Evolutionary conservation across 73 alveolate genomes (phyloP), one percentile per base, ranked within the genome.

Genomic region (Urostyla sp.): DNA sequence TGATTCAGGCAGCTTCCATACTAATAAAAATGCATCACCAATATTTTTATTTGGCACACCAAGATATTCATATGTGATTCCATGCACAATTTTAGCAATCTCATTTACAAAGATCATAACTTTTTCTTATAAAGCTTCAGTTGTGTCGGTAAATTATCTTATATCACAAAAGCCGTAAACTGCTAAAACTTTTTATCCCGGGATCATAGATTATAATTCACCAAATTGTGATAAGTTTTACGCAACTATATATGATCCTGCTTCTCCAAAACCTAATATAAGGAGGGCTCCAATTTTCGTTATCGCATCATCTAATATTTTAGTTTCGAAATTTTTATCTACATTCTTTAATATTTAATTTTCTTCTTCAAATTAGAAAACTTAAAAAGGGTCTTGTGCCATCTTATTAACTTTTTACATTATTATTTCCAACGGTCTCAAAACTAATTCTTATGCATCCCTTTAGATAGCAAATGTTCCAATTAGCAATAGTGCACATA

Each of bases 121-220:
- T 31, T 85, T 60, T 85, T 85, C 89, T 76, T 85, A 72, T 36
- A 85, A 72, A 3, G 75, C 87, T 85, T 85, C 87, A 34, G 93
- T 85, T n/a, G 88, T 85, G 45, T 85, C 93, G 6, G 88, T 85
- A 38, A 85, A 85, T 55, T 85, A 69, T 74, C 93, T 72, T 28
- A 85, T 85, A 63, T 85, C 88, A 45, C 93, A 85, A 85, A 85
- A 85, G n/a, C 93, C 93, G 75, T 74, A 85, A 31, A 85, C 75
- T 18, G 90, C 93, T 85, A 85, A 69, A 30, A 85, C 88, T 63
- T 85, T 85, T 59, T 85, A 75, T 6, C 93, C 93, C 16, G 88
- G 83, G 50, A 63, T 85, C 45, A 85, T 75, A 1, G 93, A 88
- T 54, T 85, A 69, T 40, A 85, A 44, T 58, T 72, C 93, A 15